These are phyloP conservation scores for Dysphania ambrosioides DNA, from an alignment of 148 eudicot species.

Conservation along the genomic window DNA sequence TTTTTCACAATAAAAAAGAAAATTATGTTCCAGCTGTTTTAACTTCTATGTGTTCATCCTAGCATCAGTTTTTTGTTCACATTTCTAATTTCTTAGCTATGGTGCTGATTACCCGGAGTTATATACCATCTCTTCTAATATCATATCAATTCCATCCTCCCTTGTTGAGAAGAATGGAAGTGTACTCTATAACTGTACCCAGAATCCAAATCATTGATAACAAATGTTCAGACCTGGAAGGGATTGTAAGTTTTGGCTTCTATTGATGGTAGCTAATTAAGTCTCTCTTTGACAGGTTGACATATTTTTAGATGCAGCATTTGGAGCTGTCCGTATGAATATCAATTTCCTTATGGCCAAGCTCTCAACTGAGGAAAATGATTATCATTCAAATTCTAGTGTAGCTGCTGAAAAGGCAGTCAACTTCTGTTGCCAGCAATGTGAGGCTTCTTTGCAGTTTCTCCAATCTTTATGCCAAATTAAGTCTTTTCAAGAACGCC, in stretches of 20 bases:
- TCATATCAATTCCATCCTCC: neutral
- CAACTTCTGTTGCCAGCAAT: constrained; percentile 65
- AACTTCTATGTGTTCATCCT: neutral
- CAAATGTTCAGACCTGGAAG: neutral
- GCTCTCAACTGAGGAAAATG: constrained; percentile 45
- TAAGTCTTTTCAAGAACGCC: constrained; percentile 70
- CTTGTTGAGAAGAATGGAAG: neutral
- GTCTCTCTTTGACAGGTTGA: constrained; percentile 59
- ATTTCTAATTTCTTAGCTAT: neutral
- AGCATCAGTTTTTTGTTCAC: too few species aligned
- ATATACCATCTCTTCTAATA: neutral
- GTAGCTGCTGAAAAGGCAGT: constrained; percentile 43
- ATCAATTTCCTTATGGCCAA: constrained; percentile 57
- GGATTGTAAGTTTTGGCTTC: neutral
- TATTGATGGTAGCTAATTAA: constrained; percentile 14
- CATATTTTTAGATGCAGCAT: constrained; percentile 68
- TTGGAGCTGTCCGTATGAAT: constrained; percentile 67
- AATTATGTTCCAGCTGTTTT: neutral
- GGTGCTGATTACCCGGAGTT: neutral
- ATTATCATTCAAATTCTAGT: constrained; percentile 29
- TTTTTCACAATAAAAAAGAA: neutral
- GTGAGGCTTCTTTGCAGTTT: constrained; percentile 92
- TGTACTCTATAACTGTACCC: neutral
- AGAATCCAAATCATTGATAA: neutral
- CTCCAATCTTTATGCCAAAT: constrained; percentile 79